A percentile compares a stretch with the other conserved stretches of the same genome.
These are phyloP conservation scores for Peronospora belbahrii DNA, from an alignment of 352 stramenopile species.

Conservation along the genomic window DNA sequence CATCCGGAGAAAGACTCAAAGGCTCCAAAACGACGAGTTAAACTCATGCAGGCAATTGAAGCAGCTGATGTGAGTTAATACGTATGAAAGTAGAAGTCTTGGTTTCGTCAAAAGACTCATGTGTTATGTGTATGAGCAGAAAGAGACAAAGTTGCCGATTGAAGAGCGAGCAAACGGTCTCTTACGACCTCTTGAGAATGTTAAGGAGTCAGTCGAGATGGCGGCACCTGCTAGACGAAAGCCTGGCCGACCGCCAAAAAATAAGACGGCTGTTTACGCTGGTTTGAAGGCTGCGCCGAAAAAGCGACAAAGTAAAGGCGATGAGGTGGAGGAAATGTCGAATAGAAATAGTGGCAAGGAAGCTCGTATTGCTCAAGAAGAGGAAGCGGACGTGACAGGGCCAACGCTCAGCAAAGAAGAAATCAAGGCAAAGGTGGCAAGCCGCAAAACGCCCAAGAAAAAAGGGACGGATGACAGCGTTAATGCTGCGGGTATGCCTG, in stretches of 20 bases:
- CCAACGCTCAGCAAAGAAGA: conserved; percentile 59
- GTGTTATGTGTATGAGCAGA: conserved; percentile 25
- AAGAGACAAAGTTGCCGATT: conserved; percentile 47
- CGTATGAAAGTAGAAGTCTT: background rate
- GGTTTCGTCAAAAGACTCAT: background rate
- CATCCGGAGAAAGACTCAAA: conserved; percentile 63
- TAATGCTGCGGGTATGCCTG: conserved; percentile 11
- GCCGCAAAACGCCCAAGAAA: conserved; percentile 65
- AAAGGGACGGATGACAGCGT: conserved; percentile 23
- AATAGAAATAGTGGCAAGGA: conserved; percentile 15
- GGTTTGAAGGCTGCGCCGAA: conserved; percentile 14
- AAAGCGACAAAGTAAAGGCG: conserved; percentile 17
- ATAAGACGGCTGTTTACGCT: conserved; percentile 15
- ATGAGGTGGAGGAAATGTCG: conserved; percentile 4
- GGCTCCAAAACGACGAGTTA: conserved; percentile 54
- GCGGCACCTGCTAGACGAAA: conserved; percentile 37
- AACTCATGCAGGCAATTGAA: conserved; percentile 64
- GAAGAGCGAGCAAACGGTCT: conserved; percentile 49
- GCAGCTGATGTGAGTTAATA: conserved; percentile 46
- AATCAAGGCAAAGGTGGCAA: conserved; percentile 71
- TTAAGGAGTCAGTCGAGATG: conserved; percentile 9
- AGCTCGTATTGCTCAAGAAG: conserved; percentile 22
- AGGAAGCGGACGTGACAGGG: conserved; percentile 24
- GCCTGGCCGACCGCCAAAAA: conserved; percentile 35
- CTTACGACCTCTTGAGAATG: conserved; percentile 25